Conservation (phyloP, 495 filamentous ascomycete species). For the Penicillium subrubescens region DNA sequence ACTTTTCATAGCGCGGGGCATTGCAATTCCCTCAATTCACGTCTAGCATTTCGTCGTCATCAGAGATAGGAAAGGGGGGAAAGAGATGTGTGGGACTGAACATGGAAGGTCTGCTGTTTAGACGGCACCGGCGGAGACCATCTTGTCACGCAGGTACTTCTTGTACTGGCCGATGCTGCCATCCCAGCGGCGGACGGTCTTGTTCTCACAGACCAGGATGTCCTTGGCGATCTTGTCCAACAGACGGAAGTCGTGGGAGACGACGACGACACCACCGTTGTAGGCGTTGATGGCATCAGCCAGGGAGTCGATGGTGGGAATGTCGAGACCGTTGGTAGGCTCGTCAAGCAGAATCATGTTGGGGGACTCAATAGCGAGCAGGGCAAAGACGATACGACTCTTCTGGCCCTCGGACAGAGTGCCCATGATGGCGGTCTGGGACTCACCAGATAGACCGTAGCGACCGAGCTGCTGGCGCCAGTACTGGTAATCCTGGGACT, state of each 20-base stretch:
- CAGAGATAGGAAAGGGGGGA: slow-evolving; percentile 20
- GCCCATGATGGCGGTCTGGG: slow-evolving; percentile 96
- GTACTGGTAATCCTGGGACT: slow-evolving; percentile 97
- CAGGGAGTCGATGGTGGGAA: slow-evolving; percentile 96
- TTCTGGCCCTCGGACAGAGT: slow-evolving; percentile 98
- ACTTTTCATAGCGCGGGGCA: slow-evolving; percentile 15
- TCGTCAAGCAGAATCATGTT: slow-evolving; percentile 99
- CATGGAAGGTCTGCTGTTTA: slow-evolving; percentile 28
- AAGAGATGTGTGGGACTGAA: slow-evolving; percentile 9
- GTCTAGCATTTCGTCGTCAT: slow-evolving; percentile 51
- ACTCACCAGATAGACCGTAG: slow-evolving; percentile 88
- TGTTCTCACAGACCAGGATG: slow-evolving; percentile 98
- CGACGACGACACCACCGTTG: slow-evolving; percentile 94
- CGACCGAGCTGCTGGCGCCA: slow-evolving; percentile 96
- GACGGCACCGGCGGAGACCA: slow-evolving; percentile 60
- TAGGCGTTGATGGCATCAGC: slow-evolving; percentile 97
- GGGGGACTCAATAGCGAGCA: slow-evolving; percentile 91
- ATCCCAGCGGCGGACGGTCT: slow-evolving; percentile 85
- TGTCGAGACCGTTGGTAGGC: slow-evolving; percentile 99
- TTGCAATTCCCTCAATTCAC: slow-evolving; percentile 38
- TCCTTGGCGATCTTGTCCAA: slow-evolving; percentile 99
- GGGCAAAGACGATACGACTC: slow-evolving; percentile 94
- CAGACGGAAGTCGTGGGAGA: slow-evolving; percentile 97
- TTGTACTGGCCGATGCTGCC: slow-evolving; percentile 94
- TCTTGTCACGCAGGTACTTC: slow-evolving; percentile 98